These are phyloP conservation scores for Celoporthe dispersa DNA, from an alignment of 2,329 filamentous ascomycete genomes.

Conservation along the genomic window DNA sequence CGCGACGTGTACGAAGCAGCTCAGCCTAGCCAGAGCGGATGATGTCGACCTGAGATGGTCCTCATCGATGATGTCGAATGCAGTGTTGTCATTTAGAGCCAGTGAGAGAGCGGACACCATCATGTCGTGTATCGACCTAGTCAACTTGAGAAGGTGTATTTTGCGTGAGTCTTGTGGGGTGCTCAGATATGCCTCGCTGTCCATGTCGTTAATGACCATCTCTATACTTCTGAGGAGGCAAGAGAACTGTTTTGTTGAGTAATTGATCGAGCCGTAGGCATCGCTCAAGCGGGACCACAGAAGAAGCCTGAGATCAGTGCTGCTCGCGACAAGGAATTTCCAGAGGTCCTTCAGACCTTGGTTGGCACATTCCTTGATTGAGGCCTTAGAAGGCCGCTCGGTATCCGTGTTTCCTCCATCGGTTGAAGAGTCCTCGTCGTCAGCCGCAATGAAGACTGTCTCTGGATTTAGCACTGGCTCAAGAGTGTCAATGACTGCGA, in stretches of 20 bases:
- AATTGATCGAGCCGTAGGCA: constrained; percentile 84
- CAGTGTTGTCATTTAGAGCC: constrained; percentile 66
- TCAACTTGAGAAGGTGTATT: constrained; percentile 71
- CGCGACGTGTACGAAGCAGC: constrained; percentile 76
- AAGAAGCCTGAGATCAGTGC: constrained; percentile 80
- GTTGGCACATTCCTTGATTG: constrained; percentile 57
- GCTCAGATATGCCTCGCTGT: constrained; percentile 65
- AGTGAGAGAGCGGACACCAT: constrained; percentile 72
- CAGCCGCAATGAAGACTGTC: constrained; percentile 50
- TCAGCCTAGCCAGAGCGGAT: constrained; percentile 71
- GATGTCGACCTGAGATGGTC: constrained; percentile 76
- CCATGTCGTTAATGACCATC: constrained; percentile 69
- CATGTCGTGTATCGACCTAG: constrained; percentile 80
- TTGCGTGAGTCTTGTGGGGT: constrained; percentile 68
- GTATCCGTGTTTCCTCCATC: constrained; percentile 27
- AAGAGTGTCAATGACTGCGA: constrained; percentile 85
- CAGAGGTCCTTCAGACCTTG: constrained; percentile 75
- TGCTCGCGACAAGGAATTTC: constrained; percentile 81
- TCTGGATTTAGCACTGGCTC: constrained; percentile 87
- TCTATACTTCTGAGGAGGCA: constrained; percentile 87
- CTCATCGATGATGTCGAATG: constrained; percentile 85
- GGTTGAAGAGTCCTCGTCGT: constrained; percentile 31
- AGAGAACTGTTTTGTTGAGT: constrained; percentile 84
- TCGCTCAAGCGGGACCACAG: constrained; percentile 91
- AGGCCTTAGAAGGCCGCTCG: constrained; percentile 32